Percentiles rank a stretch among this genome's conserved stretches.
phyloP scores from a whole-genome alignment of 73 alveolate species.

The Paramecium sexaurelia region DNA sequence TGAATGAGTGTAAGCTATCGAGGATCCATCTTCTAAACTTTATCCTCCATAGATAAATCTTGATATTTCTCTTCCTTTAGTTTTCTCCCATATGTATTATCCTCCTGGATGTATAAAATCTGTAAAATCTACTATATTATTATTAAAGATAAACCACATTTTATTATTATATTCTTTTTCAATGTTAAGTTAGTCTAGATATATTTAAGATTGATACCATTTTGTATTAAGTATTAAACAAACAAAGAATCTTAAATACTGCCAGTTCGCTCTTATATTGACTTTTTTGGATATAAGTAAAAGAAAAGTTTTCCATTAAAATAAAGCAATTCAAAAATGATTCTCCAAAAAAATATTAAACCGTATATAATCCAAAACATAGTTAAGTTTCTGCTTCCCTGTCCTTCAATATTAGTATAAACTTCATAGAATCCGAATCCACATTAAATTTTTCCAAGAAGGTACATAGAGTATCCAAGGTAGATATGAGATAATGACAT shows the following conservation, averaged over 20 bases:
- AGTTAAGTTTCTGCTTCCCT: background rate
- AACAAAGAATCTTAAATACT: background rate
- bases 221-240: background rate
- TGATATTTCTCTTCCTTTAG: constrained; percentile 76
- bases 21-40: constrained; percentile 59
- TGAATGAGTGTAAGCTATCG: constrained; percentile 36
- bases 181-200: background rate
- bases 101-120: constrained; percentile 79
- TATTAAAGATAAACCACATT: constrained; percentile 56
- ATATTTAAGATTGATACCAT: background rate
- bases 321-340: background rate
- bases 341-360: background rate
- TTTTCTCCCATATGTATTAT: constrained; percentile 65
- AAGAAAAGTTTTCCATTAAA: background rate
- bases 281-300: background rate
- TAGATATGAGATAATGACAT: background rate
- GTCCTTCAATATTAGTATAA: background rate
- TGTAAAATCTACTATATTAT: constrained; percentile 52
- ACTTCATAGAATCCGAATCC: background rate
- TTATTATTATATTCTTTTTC: background rate
- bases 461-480: background rate
- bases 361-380: background rate
- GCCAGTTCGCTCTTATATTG: background rate
- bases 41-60: constrained; percentile 81
- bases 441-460: background rate